Base-by-base conservation (phyloP, 768 basidiomycete genomes). In the Leccinum subgranulosum region DNA sequence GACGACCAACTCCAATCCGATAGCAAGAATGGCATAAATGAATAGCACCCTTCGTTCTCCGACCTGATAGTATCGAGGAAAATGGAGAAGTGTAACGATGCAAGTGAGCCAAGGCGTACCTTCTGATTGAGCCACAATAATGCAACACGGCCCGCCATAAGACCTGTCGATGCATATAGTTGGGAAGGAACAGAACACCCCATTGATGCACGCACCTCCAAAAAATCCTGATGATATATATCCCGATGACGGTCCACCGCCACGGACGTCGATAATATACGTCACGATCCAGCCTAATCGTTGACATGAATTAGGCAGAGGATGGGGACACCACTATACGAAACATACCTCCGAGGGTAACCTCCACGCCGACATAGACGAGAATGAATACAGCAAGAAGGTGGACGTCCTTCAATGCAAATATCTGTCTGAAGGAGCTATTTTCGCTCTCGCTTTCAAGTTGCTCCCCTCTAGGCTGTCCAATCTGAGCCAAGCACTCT, bases 301-400 rank as follows among this genome's bases (percentile, higher is more conserved):
- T 28, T 19, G 31, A 28, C 29, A 10, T 60, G 21, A 50, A 55
- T 48, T 6, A 11, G 21, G 12, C 1, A 25, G 4, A 10, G 41
- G 6, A 6, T n/a, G 11, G n/a, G 49, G 17, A 49, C 9, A 3
- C 15, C 1, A 29, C 14, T 49, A n/a, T 6, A 43, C 14, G 1
- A 54, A 47, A 59, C 61, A 45, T 57, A 76, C 77, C 76, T 59
- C 76, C 76, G 10, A 78, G 39, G 8, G 75, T 75, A 36, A 88
- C 85, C 62, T 88, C 87, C 2, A 85, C 80, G 10, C 87, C 87
- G 23, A 88, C 85, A 62, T 88, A 88, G 0, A 87, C 78, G 10
- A 87, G 74, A 53, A 81, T 77, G 64, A 86, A 89, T 60, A 84
- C 72, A 0, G 87, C 85, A 5, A 89, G 72, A 17, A 84, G 70